Base-by-base conservation (phyloP, 2,329 filamentous ascomycete species). In the Colletotrichum endophyticum region DNA sequence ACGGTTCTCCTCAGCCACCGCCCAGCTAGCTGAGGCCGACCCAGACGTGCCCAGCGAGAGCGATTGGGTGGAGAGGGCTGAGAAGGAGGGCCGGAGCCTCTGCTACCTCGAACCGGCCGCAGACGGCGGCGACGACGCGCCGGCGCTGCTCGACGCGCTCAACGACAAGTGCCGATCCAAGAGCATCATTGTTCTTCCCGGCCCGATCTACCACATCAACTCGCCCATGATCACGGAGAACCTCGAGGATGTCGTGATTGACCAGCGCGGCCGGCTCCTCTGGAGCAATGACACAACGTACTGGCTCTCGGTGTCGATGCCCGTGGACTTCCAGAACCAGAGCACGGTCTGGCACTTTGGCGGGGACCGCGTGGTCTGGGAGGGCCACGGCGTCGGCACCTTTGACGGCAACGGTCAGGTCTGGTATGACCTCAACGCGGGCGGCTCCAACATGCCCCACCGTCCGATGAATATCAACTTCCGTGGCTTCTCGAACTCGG, bases 381-480 rank as follows among this genome's bases (percentile, higher is more conserved):
- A 88, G 39, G 90, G 90, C 12, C 82, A 88, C 78, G 88, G 88
- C 15, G 81, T 82, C 25, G 91, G 91, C 6, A 91, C 88, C 4
- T 82, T 92, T 16, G 86, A 92, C 79, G 91, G 91, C 12, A 92
- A 92, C 79, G 91, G 91, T 3, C 88, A 92, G 79, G 85, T 87
- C 4, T 93, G 91, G 91, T 92, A 92, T 79, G 85, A 90, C 76
- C 89, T 87, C 81, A 85, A 86, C 66, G 81, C 83, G 32, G 84
- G 85, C 16, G 79, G 79, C 13, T 86, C 84, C 36, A 91, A 91
- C 76, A 84, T 88, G 73, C 84, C 87, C 4, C 82, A 86, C 15
- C 85, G 90, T 12, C 90, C 90, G 11, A 87, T 92, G 78, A 91
- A 88, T 22, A 86, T 92, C 79, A 87, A 85, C 73, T 83, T 83